Evolutionary conservation across 805 yeast genomes (phyloP).

Genomic region (Yamadazyma laniorum): DNA sequence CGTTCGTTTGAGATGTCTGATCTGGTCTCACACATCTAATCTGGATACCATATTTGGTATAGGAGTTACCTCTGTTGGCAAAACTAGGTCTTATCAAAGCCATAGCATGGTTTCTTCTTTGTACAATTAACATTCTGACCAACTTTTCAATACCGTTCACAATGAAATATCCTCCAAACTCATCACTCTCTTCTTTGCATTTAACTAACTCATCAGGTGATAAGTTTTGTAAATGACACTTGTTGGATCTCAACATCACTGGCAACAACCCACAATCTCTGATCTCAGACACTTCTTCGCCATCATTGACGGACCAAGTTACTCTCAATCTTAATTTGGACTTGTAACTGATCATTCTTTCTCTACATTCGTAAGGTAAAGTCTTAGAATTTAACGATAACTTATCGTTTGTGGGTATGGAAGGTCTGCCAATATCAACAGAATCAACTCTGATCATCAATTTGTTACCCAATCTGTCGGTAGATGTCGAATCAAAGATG

Average conservation of each 20-base stretch:
- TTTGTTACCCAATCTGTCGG: slow-evolving; percentile 78
- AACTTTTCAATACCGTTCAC: slow-evolving; percentile 96
- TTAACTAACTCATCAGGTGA: slow-evolving; percentile 80
- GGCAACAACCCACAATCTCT: slow-evolving; percentile 93
- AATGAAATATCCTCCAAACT: slow-evolving; percentile 93
- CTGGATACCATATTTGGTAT: slow-evolving; percentile 89
- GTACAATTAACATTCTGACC: slow-evolving; percentile 96
- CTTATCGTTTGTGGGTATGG: slow-evolving; percentile 68
- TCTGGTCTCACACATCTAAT: slow-evolving; percentile 93
- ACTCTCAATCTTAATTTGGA: slow-evolving; percentile 77
- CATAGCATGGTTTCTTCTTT: slow-evolving; percentile 97
- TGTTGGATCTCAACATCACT: slow-evolving; percentile 83
- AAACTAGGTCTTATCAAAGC: slow-evolving; percentile 95
- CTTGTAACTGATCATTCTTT: slow-evolving; percentile 79
- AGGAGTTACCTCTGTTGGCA: slow-evolving; percentile 88
- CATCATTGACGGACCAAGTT: slow-evolving; percentile 85
- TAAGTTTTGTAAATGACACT: slow-evolving; percentile 85
- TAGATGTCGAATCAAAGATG: slow-evolving; percentile 76
- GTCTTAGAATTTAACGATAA: slow-evolving; percentile 74
- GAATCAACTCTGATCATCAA: slow-evolving; percentile 80
- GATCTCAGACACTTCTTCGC: slow-evolving; percentile 73
- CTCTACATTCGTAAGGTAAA: slow-evolving; percentile 81
- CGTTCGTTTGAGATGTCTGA: slow-evolving; percentile 96
- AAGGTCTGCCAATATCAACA: slow-evolving; percentile 83
- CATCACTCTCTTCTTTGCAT: slow-evolving; percentile 88